A percentile compares a stretch with the other conserved stretches of the same genome.
Conservation (phyloP, 306 rosid species). For the Castanopsis chinensis region DNA sequence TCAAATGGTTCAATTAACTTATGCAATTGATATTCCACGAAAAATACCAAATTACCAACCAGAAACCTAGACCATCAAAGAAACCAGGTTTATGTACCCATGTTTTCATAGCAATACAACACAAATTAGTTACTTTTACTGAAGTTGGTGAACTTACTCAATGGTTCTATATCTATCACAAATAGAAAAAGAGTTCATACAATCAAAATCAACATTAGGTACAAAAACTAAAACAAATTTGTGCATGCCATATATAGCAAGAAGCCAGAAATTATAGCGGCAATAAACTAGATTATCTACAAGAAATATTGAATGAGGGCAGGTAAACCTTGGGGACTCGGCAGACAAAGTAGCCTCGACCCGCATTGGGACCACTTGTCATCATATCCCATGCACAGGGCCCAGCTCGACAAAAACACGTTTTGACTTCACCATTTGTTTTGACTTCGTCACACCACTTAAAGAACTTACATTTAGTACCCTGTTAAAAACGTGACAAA, state of each 20-base stretch:
- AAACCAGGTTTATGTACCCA: background rate
- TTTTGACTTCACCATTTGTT: background rate
- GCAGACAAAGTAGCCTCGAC: constrained; percentile 27
- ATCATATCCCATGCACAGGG: background rate
- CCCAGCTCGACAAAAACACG: constrained; percentile 26
- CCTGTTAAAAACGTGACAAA: background rate
- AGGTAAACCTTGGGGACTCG: constrained; percentile 41
- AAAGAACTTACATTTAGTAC: constrained; percentile 2
- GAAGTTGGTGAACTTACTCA: background rate
- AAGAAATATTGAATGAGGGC: background rate
- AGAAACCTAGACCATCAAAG: background rate
- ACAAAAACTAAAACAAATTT: too few species aligned
- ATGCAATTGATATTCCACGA: background rate
- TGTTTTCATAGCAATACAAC: background rate
- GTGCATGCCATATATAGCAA: too few species aligned
- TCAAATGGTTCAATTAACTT: background rate
- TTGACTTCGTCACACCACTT: constrained; percentile 12
- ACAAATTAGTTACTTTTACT: background rate
- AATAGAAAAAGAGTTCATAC: background rate
- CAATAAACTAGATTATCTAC: too few species aligned
- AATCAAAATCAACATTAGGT: background rate
- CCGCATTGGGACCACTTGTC: background rate
- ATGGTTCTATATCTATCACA: background rate
- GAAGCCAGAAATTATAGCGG: too few species aligned
- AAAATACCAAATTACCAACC: background rate